Conservation (phyloP, 73 alveolate genomes). For the Urostyla sp. region DNA sequence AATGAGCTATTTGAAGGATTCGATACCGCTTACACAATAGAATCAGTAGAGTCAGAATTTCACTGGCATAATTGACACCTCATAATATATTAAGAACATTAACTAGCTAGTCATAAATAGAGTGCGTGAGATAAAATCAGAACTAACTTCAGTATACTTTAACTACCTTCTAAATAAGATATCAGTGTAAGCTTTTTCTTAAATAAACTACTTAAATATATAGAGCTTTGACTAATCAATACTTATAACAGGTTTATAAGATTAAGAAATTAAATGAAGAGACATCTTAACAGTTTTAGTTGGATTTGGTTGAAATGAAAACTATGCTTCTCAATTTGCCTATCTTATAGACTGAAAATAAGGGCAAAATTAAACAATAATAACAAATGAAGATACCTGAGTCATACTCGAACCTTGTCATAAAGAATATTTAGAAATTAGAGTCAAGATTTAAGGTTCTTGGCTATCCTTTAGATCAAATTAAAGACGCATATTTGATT, state of each 20-base stretch:
- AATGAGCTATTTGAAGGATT: too few species aligned
- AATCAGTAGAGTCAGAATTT: too few species aligned
- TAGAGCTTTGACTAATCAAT: constrained; percentile 25
- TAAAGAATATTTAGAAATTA: constrained; percentile 1
- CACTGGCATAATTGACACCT: constrained; percentile 44
- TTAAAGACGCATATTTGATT: constrained; percentile 38
- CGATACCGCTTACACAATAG: too few species aligned
- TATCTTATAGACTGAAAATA: constrained; percentile 1
- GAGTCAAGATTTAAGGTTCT: constrained; percentile 48
- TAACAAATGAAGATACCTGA: constrained; percentile 4
- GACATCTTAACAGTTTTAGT: constrained; percentile 36
- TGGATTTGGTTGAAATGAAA: constrained; percentile 55
- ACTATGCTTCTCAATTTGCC: constrained; percentile 29
- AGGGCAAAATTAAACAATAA: neutral
- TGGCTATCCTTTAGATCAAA: constrained; percentile 43
- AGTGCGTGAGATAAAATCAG: constrained; percentile 13
- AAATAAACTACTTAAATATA: neutral
- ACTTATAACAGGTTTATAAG: constrained; percentile 30
- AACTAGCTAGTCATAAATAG: constrained; percentile 13
- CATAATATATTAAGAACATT: constrained; percentile 2
- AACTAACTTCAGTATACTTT: constrained; percentile 25
- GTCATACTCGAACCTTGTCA: constrained; percentile 10
- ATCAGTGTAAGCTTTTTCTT: neutral
- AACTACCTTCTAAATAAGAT: constrained; percentile 34
- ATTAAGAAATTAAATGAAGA: constrained; percentile 57